phyloP scores from a whole-genome alignment of 2,329 filamentous ascomycete species.

The Metarhizium album region DNA sequence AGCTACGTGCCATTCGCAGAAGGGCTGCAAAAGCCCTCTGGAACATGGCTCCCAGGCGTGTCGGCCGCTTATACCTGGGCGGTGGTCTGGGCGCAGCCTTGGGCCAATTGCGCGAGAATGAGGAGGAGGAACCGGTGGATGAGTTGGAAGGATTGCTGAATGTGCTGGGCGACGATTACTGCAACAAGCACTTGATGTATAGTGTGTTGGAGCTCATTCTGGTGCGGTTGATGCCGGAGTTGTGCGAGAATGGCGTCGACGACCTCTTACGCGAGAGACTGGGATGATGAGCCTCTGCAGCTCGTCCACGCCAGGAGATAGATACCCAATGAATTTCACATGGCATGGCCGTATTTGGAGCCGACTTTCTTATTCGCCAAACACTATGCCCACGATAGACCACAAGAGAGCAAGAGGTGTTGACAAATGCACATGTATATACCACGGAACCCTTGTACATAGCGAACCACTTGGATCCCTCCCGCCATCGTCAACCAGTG shows the following conservation, averaged over 20 bases:
- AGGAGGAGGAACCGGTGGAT: slow-evolving; percentile 32
- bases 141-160: slow-evolving; percentile 59
- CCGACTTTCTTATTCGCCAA: background rate
- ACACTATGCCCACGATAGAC: background rate
- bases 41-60: slow-evolving; percentile 34
- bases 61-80: slow-evolving; percentile 41
- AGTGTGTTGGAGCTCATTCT: slow-evolving; percentile 70
- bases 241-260: slow-evolving; percentile 58
- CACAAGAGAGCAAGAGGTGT: background rate
- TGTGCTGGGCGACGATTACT: slow-evolving; percentile 70
- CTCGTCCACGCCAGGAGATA: background rate
- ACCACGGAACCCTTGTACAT: background rate
- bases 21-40: slow-evolving; percentile 53
- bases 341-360: background rate
- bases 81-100: slow-evolving; percentile 21
- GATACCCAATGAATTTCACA: background rate
- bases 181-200: slow-evolving; percentile 89
- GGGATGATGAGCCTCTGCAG: slow-evolving; percentile 9
- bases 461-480: background rate
- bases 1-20: slow-evolving; percentile 50
- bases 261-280: slow-evolving; percentile 68
- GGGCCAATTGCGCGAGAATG: slow-evolving; percentile 16
- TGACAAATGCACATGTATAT: background rate
- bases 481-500: slow-evolving; percentile 1
- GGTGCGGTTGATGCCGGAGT: slow-evolving; percentile 74